Base-by-base conservation (phyloP, 2,329 filamentous ascomycete species). In the Diaporthe vaccinii region DNA sequence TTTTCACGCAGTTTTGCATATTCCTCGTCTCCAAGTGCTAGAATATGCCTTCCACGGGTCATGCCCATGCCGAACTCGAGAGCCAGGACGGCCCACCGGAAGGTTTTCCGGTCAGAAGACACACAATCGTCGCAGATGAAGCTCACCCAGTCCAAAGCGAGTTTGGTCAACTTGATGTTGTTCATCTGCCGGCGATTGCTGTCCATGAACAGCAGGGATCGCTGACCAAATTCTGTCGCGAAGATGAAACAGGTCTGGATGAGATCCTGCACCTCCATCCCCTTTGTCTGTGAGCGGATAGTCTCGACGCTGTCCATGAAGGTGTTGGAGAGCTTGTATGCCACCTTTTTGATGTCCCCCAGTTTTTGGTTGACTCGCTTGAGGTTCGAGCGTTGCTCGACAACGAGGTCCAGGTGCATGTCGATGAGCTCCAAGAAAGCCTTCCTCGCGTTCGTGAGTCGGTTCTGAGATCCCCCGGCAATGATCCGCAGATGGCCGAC, bases 301-400 rank as follows among this genome's bases (percentile, higher is more conserved):
- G 95, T 95, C 82, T 98, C 95, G 59, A 99, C 97, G 82, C 95
- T 98, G 84, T 98, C 96, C 95, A 99, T 98, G 84, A 99, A 98
- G 9, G 95, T 95, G 84, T 98, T 98, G 70, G 95, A 98, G 58
- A 99, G 89, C 84, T 98, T 98, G 87, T 97, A 98, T 4, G 96
- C 95, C 3, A 97, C 97, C 82, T 96, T 95, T 80, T 97, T 96
- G 80, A 98, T 98, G 82, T 98, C 97, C 80, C 95, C 96, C 78
- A 99, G 87, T 82, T 97, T 94, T 69, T 93, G 87, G 81, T 98
- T 97, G 79, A 99, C 97, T 79, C 97, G 95, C 77, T 95, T 94
- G 53, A 99, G 89, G 82, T 98, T 98, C 28, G 97, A 97, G 78
- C 97, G 91, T 80, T 98, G 95, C 82, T 98, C 97, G 73, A 98